A percentile compares a stretch with the other conserved stretches of the same genome.
phyloP scores from a whole-genome alignment of 768 basidiomycete species.

The Termitomyces sp. region DNA sequence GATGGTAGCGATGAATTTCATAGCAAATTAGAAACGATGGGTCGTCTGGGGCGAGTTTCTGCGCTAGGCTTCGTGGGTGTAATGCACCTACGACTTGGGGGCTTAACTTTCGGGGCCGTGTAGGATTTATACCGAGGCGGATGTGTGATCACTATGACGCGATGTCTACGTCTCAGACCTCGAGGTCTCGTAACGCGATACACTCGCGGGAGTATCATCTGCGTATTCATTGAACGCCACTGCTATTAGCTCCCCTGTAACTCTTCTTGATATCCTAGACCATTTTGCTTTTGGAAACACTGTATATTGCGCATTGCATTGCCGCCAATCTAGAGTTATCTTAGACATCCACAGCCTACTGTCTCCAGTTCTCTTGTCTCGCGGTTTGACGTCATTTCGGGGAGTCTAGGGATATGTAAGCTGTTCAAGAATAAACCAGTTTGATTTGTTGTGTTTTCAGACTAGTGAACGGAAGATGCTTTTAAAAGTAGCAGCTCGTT shows the following conservation, averaged over 20 bases:
- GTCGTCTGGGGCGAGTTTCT: not conserved
- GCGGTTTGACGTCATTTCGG: constrained; percentile 4
- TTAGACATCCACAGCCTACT: not conserved
- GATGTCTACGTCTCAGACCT: constrained; percentile 3
- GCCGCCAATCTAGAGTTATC: not conserved
- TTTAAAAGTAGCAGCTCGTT: not conserved
- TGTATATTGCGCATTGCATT: not conserved
- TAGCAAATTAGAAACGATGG: not conserved
- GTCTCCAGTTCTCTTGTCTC: not conserved
- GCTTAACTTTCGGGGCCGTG: not conserved
- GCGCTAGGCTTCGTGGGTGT: not conserved
- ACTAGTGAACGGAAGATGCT: not conserved
- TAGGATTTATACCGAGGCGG: constrained; percentile 6
- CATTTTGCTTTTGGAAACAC: not conserved
- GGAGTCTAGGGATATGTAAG: constrained; percentile 2
- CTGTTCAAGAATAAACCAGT: constrained; percentile 1
- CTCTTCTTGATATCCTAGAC: not conserved
- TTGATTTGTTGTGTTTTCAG: not conserved
- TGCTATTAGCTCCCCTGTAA: not conserved
- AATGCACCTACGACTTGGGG: constrained; percentile 1
- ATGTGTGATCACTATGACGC: constrained; percentile 6
- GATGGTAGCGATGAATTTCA: constrained; percentile 2
- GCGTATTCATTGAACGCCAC: not conserved
- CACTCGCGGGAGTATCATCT: not conserved
- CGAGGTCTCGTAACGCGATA: not conserved